phyloP scores from a whole-genome alignment of 768 basidiomycete genomes.

The Galerina sulciceps region DNA sequence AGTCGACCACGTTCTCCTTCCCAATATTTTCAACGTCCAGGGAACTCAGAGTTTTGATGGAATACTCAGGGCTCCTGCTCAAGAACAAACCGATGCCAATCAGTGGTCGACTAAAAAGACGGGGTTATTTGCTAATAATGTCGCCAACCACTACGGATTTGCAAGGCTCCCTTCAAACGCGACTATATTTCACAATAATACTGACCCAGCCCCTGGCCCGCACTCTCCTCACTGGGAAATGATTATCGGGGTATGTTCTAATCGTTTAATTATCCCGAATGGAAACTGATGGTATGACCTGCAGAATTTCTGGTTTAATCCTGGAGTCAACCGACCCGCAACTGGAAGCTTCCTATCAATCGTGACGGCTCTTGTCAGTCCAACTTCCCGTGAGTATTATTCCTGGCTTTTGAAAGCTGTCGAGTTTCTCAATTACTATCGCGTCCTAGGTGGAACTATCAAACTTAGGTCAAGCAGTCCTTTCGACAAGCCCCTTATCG shows the following conservation, averaged over 20 bases:
- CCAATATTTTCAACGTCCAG: constrained; percentile 29
- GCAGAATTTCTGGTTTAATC: constrained; percentile 21
- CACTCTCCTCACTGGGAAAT: constrained; percentile 35
- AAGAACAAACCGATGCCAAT: constrained; percentile 14
- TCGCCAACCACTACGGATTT: constrained; percentile 33
- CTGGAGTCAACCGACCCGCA: constrained; percentile 17
- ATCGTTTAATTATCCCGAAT: not conserved
- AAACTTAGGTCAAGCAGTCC: constrained; percentile 45
- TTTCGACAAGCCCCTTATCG: constrained; percentile 39
- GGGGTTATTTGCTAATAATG: constrained; percentile 31
- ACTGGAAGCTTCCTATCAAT: constrained; percentile 36
- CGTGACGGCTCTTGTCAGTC: constrained; percentile 29
- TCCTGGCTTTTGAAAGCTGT: not conserved
- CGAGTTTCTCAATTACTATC: not conserved
- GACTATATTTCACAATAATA: constrained; percentile 23
- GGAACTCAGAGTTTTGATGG: constrained; percentile 31
- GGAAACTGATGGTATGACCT: not conserved
- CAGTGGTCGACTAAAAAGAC: constrained; percentile 31
- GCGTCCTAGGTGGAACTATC: constrained; percentile 34
- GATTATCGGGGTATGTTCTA: constrained; percentile 29
- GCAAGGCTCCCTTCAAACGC: constrained; percentile 31
- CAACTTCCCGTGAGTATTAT: constrained; percentile 35
- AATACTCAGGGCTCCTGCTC: constrained; percentile 22
- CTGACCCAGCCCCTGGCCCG: constrained; percentile 35
- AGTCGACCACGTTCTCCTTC: constrained; percentile 39